Evolutionary conservation across 1,139 yeast species (phyloP).

Genomic region (Nakaseomyces kungkrabaensis): DNA sequence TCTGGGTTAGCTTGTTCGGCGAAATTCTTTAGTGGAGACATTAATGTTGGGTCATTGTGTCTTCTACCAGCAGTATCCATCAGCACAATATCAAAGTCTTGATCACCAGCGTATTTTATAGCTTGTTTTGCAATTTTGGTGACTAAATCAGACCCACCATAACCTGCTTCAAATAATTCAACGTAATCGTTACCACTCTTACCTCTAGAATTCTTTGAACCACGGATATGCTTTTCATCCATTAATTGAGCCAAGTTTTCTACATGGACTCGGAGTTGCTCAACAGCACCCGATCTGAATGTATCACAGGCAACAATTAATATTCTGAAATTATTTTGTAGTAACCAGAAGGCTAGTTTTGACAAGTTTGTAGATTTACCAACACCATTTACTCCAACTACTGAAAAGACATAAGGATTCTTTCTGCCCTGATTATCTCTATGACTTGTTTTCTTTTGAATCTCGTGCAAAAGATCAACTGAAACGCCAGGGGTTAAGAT

Average conservation of each 20-base stretch:
- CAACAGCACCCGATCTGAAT: conserved; percentile 96
- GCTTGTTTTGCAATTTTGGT: conserved; percentile 95
- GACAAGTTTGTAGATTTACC: conserved; percentile 95
- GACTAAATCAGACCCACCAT: conserved; percentile 89
- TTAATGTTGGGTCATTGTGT: conserved; percentile 86
- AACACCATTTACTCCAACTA: conserved; percentile 96
- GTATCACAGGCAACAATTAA: conserved; percentile 96
- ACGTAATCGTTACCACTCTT: conserved; percentile 43
- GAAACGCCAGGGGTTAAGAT: conserved; percentile 89
- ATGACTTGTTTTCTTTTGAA: conserved; percentile 39
- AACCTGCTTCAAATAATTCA: conserved; percentile 87
- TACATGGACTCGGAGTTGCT: conserved; percentile 90
- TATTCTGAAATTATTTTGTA: conserved; percentile 80
- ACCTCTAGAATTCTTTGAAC: conserved; percentile 27
- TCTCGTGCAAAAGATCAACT: conserved; percentile 75
- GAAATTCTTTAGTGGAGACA: conserved; percentile 93
- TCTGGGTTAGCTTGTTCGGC: conserved; percentile 95
- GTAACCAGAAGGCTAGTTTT: conserved; percentile 87
- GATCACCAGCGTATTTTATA: conserved; percentile 58
- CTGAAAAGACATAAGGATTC: conserved; percentile 87
- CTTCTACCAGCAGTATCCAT: conserved; percentile 98
- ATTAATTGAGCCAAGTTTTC: conserved; percentile 62
- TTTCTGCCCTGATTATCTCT: conserved; percentile 24
- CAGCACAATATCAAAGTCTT: conserved; percentile 71
- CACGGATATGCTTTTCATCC: conserved; percentile 31